Percentiles rank a stretch among this genome's conserved stretches.
phyloP scores from a whole-genome alignment of 768 basidiomycete species.

The Nidularia pulvinata region DNA sequence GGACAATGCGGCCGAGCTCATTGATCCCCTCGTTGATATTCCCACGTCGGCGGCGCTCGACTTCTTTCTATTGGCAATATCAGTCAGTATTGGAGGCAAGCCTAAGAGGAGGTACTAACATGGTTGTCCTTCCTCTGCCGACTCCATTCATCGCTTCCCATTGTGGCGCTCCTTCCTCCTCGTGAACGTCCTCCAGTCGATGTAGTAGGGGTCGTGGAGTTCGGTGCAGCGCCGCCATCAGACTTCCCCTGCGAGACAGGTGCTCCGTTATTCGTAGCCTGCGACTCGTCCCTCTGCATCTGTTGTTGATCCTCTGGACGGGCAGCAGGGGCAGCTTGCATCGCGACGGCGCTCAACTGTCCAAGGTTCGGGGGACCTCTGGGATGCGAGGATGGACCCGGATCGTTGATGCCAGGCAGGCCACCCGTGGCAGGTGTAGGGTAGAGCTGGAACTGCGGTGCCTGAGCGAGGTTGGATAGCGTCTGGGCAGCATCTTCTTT shows the following conservation, averaged over 20 bases:
- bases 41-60: conserved; percentile 91
- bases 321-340: conserved; percentile 37
- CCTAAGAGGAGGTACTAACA: conserved; percentile 34
- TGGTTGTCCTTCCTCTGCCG: conserved; percentile 84
- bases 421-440: conserved; percentile 26
- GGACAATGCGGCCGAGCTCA: conserved; percentile 86
- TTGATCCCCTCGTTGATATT: conserved; percentile 98
- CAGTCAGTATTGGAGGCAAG: conserved; percentile 2
- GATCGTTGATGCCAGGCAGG: conserved; percentile 57
- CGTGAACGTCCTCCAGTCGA: conserved; percentile 37
- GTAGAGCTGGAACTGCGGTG: conserved; percentile 24
- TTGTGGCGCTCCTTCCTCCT: conserved; percentile 56
- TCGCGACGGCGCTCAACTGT: conserved; percentile 53
- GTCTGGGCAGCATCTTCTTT: conserved; percentile 66
- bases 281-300: conserved; percentile 4
- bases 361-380: conserved; percentile 66
- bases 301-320: background rate
- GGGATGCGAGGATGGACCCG: conserved; percentile 74
- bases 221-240: conserved; percentile 10
- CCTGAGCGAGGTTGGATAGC: conserved; percentile 51
- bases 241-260: conserved; percentile 7
- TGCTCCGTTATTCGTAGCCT: conserved; percentile 8
- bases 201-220: conserved; percentile 21
- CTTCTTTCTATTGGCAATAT: conserved; percentile 78
- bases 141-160: conserved; percentile 80